A percentile compares a stretch with the other conserved stretches of the same genome.
Evolutionary conservation across 306 rosid genomes (phyloP).

Genomic region (Vigna radiata): DNA sequence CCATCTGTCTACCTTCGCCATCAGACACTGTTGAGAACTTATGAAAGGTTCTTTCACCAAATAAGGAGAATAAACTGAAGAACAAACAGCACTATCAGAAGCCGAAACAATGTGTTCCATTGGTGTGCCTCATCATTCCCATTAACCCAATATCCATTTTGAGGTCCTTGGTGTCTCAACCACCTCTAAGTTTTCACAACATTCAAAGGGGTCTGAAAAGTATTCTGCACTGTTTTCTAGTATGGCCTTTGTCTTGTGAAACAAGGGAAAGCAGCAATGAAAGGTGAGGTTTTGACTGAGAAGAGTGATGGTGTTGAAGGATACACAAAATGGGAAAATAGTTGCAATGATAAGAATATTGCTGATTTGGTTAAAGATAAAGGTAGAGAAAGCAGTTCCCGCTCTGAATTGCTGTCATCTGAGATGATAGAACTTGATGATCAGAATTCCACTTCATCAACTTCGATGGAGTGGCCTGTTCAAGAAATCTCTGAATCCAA

Average conservation of each 20-base stretch:
- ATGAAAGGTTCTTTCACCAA: constrained; percentile 58
- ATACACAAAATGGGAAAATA: constrained; percentile 43
- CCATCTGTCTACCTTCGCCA: constrained; percentile 47
- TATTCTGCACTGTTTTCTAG: constrained; percentile 50
- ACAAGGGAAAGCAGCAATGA: constrained; percentile 50
- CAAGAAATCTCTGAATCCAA: constrained; percentile 48
- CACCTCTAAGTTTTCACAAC: constrained; percentile 41
- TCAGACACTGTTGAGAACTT: constrained; percentile 59
- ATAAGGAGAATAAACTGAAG: constrained; percentile 36
- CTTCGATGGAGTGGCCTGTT: constrained; percentile 63
- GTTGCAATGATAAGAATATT: constrained; percentile 45
- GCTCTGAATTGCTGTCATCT: constrained; percentile 67
- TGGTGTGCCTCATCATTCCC: constrained; percentile 9
- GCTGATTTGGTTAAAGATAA: constrained; percentile 55
- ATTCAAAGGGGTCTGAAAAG: constrained; percentile 53
- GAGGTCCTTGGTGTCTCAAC: constrained; percentile 55
- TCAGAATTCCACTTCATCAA: constrained; percentile 55
- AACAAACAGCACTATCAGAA: constrained; percentile 53
- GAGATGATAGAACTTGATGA: constrained; percentile 70
- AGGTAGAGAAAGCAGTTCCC: constrained; percentile 61
- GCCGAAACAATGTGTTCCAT: constrained; percentile 52
- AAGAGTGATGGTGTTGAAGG: constrained; percentile 46
- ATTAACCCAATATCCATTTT: constrained; percentile 37
- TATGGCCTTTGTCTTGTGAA: constrained; percentile 46
- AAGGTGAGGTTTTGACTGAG: constrained; percentile 48